Percentiles rank a stretch among this genome's conserved stretches.
Conservation (phyloP, 2,329 filamentous ascomycete genomes). For the Neospermospora avenae region DNA sequence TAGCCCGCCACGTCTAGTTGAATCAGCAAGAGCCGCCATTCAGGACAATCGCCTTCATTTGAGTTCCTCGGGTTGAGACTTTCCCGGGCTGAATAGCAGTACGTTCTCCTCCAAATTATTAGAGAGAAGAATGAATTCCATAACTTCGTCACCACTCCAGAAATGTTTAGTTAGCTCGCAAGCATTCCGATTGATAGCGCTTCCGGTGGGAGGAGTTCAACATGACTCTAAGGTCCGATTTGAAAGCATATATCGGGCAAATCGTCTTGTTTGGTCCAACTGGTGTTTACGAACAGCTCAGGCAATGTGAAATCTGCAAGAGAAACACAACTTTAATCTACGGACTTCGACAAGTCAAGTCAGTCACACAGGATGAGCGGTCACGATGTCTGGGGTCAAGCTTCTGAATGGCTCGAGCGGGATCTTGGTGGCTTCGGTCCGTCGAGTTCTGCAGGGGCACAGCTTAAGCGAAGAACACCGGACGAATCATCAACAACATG, state of each 20-base stretch:
- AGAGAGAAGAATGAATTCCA: neutral
- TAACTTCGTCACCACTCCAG: neutral
- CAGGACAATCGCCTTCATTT: no score
- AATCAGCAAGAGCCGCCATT: no score
- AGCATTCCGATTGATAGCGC: neutral
- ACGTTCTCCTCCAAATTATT: neutral
- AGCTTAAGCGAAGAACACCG: constrained; percentile 13
- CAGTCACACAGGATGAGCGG: constrained; percentile 1
- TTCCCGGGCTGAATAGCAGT: neutral
- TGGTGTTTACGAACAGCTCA: neutral
- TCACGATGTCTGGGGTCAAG: constrained; percentile 1
- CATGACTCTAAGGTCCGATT: neutral
- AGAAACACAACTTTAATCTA: neutral
- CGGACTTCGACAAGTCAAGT: neutral
- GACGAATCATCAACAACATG: constrained; percentile 26
- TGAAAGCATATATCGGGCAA: neutral
- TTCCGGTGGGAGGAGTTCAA: neutral
- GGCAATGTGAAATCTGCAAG: neutral
- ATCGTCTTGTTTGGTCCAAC: neutral
- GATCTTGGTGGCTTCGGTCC: constrained; percentile 23
- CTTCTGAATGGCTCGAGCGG: constrained; percentile 6
- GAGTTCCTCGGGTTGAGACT: neutral
- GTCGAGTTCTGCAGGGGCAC: constrained; percentile 15
- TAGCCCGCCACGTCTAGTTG: no score
- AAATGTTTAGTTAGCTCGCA: neutral